A percentile compares a stretch with the other conserved stretches of the same genome.
These are phyloP conservation scores for Phylloporus arenicola DNA, from an alignment of 768 basidiomycete species.

Conservation along the genomic window DNA sequence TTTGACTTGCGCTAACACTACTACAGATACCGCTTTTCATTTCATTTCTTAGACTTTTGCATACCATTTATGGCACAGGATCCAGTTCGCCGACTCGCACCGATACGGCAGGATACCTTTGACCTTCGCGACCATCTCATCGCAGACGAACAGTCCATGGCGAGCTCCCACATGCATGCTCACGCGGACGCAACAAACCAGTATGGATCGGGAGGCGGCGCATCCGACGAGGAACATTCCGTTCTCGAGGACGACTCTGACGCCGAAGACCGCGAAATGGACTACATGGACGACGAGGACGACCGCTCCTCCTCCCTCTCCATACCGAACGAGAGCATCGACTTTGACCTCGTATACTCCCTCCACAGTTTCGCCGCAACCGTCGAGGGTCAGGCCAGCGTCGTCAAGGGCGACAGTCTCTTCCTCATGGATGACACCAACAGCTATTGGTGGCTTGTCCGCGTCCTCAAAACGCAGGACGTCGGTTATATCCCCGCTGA, in stretches of 20 bases:
- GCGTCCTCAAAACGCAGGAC: constrained; percentile 96
- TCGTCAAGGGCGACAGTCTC: constrained; percentile 96
- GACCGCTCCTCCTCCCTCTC: constrained; percentile 78
- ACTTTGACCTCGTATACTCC: constrained; percentile 90
- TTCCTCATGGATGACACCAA: constrained; percentile 98
- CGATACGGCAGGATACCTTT: constrained; percentile 56
- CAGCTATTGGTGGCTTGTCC: constrained; percentile 99
- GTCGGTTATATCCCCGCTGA: constrained; percentile 99
- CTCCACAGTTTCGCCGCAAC: constrained; percentile 96
- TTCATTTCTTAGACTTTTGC: background rate
- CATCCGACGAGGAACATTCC: constrained; percentile 75
- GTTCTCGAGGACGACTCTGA: constrained; percentile 84
- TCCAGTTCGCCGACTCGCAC: constrained; percentile 12
- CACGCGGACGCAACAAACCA: constrained; percentile 44
- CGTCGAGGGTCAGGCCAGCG: constrained; percentile 97
- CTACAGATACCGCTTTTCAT: background rate
- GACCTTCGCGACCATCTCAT: constrained; percentile 65
- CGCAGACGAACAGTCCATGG: constrained; percentile 48
- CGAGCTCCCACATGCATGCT: constrained; percentile 39
- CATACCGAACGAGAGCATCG: constrained; percentile 87
- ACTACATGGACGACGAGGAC: constrained; percentile 69
- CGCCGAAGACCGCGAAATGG: constrained; percentile 58
- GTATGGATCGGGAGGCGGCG: constrained; percentile 27
- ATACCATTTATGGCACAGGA: constrained; percentile 26
- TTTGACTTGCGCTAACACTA: background rate